Base-by-base conservation (phyloP, 306 rosid genomes). In the Erythrophleum fordii region DNA sequence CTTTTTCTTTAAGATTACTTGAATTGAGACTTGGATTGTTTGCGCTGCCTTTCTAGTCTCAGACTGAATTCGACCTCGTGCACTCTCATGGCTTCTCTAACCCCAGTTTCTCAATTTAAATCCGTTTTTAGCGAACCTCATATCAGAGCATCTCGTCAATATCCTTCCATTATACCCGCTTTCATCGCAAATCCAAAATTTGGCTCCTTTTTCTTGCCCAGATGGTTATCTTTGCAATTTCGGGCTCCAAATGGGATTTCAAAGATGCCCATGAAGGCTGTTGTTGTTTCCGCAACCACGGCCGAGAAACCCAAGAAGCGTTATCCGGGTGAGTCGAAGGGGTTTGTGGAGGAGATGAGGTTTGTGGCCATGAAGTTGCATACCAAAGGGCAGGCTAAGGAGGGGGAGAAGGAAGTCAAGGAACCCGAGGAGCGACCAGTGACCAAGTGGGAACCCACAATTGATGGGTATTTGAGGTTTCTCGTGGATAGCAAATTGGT, bases 281-380 rank as follows among this genome's bases (percentile, higher is more conserved):
- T 79, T n/a, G 59, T 84, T 8, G 91, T 93, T 58, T 81, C 89
- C 1, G 96, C 97, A 8, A 76, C 97, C 20, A 87, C 92, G 76
- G 92, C 96, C 2, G 97, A 93, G 92, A 92, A 78, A 85, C 80
- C 86, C 35, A 83, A 86, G 80, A 93, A 90, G 88, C 79, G 94
- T 20, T 90, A 94, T 83, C 98, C 98, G 0, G 99, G 98, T 0
- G 99, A 93, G 81, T 56, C 92, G 0, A 95, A 96, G 83, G 99
- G 99, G 69, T 93, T 96, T 39, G 99, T 96, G 83, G 99, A 96
- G 85, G 99, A 96, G 92, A 96, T 96, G 99, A 93, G 99, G 84
- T 96, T 96, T 44, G 99, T 96, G 75, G 99, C 99, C 0, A 96
- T 96, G 99, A 96, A 88, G 84, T 59, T 93, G 80, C 99, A 96